Base-by-base conservation (phyloP, 306 rosid genomes). In the Fragaria iinumae region DNA sequence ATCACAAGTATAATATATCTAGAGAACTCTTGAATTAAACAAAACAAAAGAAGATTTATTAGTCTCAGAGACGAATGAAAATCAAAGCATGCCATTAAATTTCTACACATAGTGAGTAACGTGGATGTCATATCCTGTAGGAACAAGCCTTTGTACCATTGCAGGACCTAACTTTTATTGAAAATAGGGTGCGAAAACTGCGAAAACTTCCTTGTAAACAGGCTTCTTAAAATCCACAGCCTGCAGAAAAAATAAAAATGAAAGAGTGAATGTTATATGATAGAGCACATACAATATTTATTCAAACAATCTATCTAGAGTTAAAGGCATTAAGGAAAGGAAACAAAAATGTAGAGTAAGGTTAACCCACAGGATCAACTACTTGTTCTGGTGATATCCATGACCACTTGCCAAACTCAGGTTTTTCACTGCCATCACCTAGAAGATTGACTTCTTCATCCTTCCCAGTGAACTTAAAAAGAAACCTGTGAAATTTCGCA, bases 401-500 rank as follows among this genome's bases (percentile, higher is more conserved):
- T 39, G 92, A 84, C 98, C 97, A 95, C 63, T 95, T 82, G 17
- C 98, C 98, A 76, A 95, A 95, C 91, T 92, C 98, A 39, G 97
- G 76, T 82, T 90, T 95, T 86, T 86, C 97, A 4, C 93, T 90
- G 39, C 97, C 98, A 83, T 94, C 97, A 52, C 98, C 98, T 81
- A 89, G 82, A 78, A 94, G 96, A 88, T 94, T 92, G 76, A 94
- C 81, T 81, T 94, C 97, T 82, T 88, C 86, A 57, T 89, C 97
- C 68, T 85, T 86, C 67, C 97, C 98, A 2, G 89, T 90, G 69
- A 95, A 86, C 79, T 82, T 86, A 10, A 95, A 77, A 69, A 95
- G 96, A 84, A 90, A 88, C 98, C 98, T 95, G 65, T 32, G 43
- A 41, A 73, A 59, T 73, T 73, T 0, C 8, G 20, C 20, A 21